Evolutionary conservation across 345 rosid species (phyloP), one percentile per base, ranked within the genome.

Genomic region (Orychophragmus violaceus): DNA sequence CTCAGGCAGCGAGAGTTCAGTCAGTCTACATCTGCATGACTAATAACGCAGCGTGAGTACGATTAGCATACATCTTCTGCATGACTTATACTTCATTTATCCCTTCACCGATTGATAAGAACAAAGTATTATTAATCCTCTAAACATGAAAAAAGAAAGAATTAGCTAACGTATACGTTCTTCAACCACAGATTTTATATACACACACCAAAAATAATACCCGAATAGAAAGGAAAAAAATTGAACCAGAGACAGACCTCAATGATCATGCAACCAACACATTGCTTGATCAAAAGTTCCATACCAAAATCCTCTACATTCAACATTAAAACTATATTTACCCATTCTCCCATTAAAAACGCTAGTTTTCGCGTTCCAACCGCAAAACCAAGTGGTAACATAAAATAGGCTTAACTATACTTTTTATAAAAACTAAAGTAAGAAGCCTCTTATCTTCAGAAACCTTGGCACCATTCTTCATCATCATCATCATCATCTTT

Each of bases 371-470:
- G 62, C 67, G 70, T 65, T 65, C 30, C 61, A 65, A 61, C 7
- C 69, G 33, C 44, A 55, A 55, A 64, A 58, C 60, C 53, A 39
- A 58, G 66, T 65, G 71, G 69, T 57, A 39, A 52, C 72, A 12
- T 24, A 46, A 66, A 54, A 45, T 25, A 74, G 64, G 74, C 74
- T 49, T 62, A 61, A 61, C 74, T 55, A 60, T 74, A 74, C 68
- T 65, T 67, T 21, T 67, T 61, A 66, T 44, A 59, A 59, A 73
- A 66, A 60, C 33, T 54, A 66, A n/a, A 66, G 73, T 74, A 67
- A 59, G 68, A 74, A 74, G 77, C 72, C 41, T n/a, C 12, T 51
- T n/a, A n/a, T n/a, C n/a, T n/a, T n/a, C n/a, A n/a, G n/a, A n/a
- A n/a, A n/a, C n/a, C n/a, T n/a, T n/a, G n/a, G 19, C 75, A 71